Evolutionary conservation across 257 asterid genomes (phyloP).

Genomic region (Orobanche coerulescens): DNA sequence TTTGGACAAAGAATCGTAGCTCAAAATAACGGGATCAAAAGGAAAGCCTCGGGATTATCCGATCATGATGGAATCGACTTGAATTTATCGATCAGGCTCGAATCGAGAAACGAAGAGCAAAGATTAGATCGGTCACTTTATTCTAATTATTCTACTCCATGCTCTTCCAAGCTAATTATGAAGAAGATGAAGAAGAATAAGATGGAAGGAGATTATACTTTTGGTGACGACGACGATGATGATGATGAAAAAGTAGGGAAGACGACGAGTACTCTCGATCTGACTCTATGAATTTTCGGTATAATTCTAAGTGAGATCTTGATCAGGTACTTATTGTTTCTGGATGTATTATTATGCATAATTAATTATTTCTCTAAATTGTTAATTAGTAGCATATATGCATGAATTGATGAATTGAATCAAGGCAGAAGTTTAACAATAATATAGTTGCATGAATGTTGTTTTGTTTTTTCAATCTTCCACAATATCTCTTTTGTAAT

Average conservation of each 20-base stretch:
- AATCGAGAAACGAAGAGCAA: conserved; percentile 25
- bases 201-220: conserved; percentile 28
- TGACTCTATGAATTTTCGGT: conserved; percentile 77
- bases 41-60: conserved; percentile 28
- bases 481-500: too few relatives aligned
- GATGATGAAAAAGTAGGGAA: conserved; percentile 30
- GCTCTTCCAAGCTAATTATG: conserved; percentile 25
- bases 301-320: conserved; percentile 72
- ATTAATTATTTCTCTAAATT: too few relatives aligned
- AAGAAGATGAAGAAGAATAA: conserved; percentile 45
- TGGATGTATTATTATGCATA: conserved; percentile 25
- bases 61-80: conserved; percentile 35
- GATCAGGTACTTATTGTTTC: conserved; percentile 62
- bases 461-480: not conserved
- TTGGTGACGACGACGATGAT: too few relatives aligned
- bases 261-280: conserved; percentile 87
- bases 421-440: too few relatives aligned
- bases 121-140: conserved; percentile 39
- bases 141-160: conserved; percentile 20
- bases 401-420: not conserved
- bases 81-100: conserved; percentile 51
- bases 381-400: too few relatives aligned
- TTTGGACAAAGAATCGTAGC: not conserved
- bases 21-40: conserved; percentile 34
- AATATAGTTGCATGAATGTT: not conserved